Percentiles rank a stretch among this genome's conserved stretches.
Conservation (phyloP, 768 basidiomycete species). For the Clitopilus hobsonii region DNA sequence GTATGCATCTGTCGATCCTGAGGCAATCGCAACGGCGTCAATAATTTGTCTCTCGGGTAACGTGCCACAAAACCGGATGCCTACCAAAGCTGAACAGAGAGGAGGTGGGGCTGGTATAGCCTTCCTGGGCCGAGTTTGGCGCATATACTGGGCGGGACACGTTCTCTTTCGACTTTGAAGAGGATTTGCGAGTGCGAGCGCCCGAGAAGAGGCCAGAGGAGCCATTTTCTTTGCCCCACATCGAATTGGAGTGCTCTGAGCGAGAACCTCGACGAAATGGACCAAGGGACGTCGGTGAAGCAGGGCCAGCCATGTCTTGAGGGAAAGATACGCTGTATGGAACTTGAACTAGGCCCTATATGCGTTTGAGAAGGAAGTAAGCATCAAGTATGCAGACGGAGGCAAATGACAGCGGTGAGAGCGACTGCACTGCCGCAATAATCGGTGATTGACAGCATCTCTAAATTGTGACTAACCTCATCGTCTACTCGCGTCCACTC, state of each 20-base stretch:
- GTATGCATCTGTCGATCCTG: conserved; percentile 12
- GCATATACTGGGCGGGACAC: conserved; percentile 22
- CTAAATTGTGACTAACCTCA: background rate
- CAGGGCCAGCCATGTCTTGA: background rate
- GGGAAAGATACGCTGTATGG: background rate
- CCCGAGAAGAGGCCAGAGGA: conserved; percentile 9
- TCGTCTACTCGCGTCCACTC: conserved; percentile 2
- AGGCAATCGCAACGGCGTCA: background rate
- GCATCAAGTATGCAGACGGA: background rate
- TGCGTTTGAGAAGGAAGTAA: background rate
- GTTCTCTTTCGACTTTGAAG: conserved; percentile 21
- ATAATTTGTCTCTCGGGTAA: conserved; percentile 1
- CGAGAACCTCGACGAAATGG: background rate
- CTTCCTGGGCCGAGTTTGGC: conserved; percentile 13
- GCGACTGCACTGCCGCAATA: background rate
- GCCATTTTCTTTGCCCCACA: conserved; percentile 9
- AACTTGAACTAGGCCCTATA: background rate
- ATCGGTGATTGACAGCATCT: background rate
- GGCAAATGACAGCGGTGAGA: background rate
- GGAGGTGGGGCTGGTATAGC: conserved; percentile 14
- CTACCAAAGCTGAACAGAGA: conserved; percentile 15
- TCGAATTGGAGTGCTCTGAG: conserved; percentile 8
- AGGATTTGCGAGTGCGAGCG: conserved; percentile 18
- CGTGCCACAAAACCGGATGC: conserved; percentile 7
- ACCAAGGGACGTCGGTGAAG: background rate